Percentiles rank a stretch among this genome's conserved stretches.
phyloP scores from a whole-genome alignment of 345 rosid genomes.

The thale cress (Arabidopsis thaliana) region TAIR10.1 NC_003071.7:17896501-17897000 shows the following conservation, averaged over 20 bases:
- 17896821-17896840: conserved; percentile 78
- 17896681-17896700: background rate
- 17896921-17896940: conserved; percentile 85
- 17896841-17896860: conserved; percentile 94
- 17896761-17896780: conserved; percentile 83
- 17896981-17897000: conserved; percentile 77
- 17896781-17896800: conserved; percentile 76
- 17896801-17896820: conserved; percentile 75
- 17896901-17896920: conserved; percentile 88
- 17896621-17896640: background rate
- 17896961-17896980: conserved; percentile 78
- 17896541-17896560: conserved; percentile 85
- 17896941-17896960: conserved; percentile 82
- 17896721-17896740: conserved; percentile 77
- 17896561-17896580: conserved; percentile 87
- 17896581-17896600: conserved; percentile 84
- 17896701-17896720: conserved; percentile 67
- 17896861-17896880: conserved; percentile 92
- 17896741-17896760: conserved; percentile 93
- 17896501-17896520: conserved; percentile 75
- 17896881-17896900: conserved; percentile 87
- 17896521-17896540: conserved; percentile 91
- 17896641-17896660: background rate
- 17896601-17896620: conserved; percentile 70
- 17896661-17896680: background rate